These are phyloP conservation scores for Xeromyces bisporus DNA, from an alignment of 495 filamentous ascomycete genomes.

Conservation along the genomic window DNA sequence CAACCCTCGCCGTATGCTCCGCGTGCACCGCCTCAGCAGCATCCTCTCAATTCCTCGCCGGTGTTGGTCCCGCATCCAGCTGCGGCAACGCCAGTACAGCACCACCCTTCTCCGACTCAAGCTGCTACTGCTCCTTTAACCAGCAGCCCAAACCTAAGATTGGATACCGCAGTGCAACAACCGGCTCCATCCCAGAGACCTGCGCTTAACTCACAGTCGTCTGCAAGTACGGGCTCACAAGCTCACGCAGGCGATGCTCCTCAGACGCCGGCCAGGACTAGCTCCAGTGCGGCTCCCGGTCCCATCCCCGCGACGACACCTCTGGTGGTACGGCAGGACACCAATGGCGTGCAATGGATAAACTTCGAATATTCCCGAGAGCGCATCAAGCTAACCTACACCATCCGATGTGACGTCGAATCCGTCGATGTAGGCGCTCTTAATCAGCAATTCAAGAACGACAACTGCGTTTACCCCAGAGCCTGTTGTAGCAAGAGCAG, in stretches of 20 bases:
- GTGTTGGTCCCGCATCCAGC: conserved; percentile 56
- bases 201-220: conserved; percentile 24
- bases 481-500: conserved; percentile 92
- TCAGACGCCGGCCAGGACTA: conserved; percentile 28
- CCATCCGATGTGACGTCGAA: conserved; percentile 94
- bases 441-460: conserved; percentile 76
- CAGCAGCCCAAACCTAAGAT: conserved; percentile 21
- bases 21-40: conserved; percentile 53
- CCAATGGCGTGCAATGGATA: conserved; percentile 97
- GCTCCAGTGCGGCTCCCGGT: conserved; percentile 89
- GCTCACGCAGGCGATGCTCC: conserved; percentile 37
- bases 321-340: conserved; percentile 83
- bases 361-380: conserved; percentile 97
- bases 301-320: conserved; percentile 97
- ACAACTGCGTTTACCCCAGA: conserved; percentile 94
- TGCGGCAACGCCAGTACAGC: conserved; percentile 37
- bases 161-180: conserved; percentile 29
- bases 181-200: conserved; percentile 20
- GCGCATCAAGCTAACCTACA: conserved; percentile 98
- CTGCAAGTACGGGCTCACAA: conserved; percentile 32
- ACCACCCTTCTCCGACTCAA: conserved; percentile 27
- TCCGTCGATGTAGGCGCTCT: conserved; percentile 83
- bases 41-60: conserved; percentile 43
- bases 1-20: conserved; percentile 59
- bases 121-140: conserved; percentile 22